Evolutionary conservation across 805 yeast genomes (phyloP), one percentile per base, ranked within the genome.

Genomic region (Ogataea minuta): DNA sequence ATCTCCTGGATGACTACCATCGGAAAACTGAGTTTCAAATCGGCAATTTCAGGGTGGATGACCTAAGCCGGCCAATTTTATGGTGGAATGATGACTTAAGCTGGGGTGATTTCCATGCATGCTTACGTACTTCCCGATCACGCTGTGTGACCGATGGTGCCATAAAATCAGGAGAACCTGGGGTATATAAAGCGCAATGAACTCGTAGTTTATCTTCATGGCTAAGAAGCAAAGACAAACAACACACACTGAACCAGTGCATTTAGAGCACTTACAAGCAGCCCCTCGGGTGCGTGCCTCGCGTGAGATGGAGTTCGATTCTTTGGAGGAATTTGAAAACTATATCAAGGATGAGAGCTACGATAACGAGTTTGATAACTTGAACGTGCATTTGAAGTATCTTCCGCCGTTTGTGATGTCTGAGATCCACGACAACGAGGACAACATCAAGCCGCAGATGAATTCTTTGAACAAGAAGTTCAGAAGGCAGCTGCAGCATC

Each of bases 401-500:
- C 70, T 77, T 54, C 93, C 93, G 14, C 91, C 91, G 35, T 84
- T 84, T 57, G 75, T 84, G 33, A 49, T 81, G 59, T 73, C 74
- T 47, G 83, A 78, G 41, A 74, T 80, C 45, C 85, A 80, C 48
- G 76, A 79, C 41, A 79, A 82, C 54, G 77, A 79, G 43, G 89
- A 83, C 37, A 81, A 79, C 56, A 75, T 83, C 46, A 81, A 82
- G 59, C 81, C 83, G 21, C 77, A 84, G 29, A 79, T 76, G 70
- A 83, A 82, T 62, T 78, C 82, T 45, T 77, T 83, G 57, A 79
- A 81, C 41, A 75, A 77, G 52, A 82, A 82, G 62, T 84, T 81
- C 57, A 77, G 77, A 44, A 72, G 91, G 58, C 82, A 82, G 60
- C 70, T 84, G 59, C 82, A 79, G 53, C 91, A 84, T 60, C 91